Evolutionary conservation across 495 filamentous ascomycete species (phyloP).

Genomic region (Penicillium bovifimosum): DNA sequence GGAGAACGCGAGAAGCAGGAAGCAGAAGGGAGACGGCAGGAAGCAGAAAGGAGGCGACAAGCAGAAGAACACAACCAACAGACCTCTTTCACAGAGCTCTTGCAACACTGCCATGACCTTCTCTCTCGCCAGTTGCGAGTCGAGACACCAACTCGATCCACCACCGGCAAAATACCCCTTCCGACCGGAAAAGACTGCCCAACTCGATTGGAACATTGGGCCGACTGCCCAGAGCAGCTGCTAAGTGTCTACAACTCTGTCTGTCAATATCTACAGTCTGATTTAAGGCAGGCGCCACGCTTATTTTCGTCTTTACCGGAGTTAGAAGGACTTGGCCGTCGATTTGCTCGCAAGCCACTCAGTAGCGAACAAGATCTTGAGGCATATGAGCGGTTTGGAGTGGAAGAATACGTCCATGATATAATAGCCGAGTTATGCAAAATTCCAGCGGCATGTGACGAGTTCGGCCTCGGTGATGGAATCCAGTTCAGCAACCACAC

Average conservation of each 20-base stretch:
- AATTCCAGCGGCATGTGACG: conserved; percentile 15
- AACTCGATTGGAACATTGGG: conserved; percentile 22
- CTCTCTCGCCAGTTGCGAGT: no score
- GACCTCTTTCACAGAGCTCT: neutral
- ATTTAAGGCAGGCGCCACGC: conserved; percentile 6
- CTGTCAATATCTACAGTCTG: conserved; percentile 20
- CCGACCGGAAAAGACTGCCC: conserved; percentile 32
- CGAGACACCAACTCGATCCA: conserved; percentile 25
- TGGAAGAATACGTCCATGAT: conserved; percentile 23
- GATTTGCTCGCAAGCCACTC: conserved; percentile 13
- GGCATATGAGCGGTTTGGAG: conserved; percentile 23
- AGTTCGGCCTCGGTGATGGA: conserved; percentile 25
- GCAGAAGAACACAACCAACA: no score
- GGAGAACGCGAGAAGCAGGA: no score
- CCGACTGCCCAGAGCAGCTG: conserved; percentile 24
- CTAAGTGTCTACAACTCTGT: conserved; percentile 26
- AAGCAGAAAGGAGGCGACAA: no score
- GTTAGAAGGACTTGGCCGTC: conserved; percentile 18
- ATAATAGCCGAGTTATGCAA: no score
- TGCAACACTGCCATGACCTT: neutral
- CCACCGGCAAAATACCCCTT: conserved; percentile 24
- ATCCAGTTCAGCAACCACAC: conserved; percentile 24
- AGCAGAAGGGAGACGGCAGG: no score
- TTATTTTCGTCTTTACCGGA: conserved; percentile 19
- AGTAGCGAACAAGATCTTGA: conserved; percentile 32